Conservation (phyloP, 208 protist genomes). For the Porcisia hertigi region DNA sequence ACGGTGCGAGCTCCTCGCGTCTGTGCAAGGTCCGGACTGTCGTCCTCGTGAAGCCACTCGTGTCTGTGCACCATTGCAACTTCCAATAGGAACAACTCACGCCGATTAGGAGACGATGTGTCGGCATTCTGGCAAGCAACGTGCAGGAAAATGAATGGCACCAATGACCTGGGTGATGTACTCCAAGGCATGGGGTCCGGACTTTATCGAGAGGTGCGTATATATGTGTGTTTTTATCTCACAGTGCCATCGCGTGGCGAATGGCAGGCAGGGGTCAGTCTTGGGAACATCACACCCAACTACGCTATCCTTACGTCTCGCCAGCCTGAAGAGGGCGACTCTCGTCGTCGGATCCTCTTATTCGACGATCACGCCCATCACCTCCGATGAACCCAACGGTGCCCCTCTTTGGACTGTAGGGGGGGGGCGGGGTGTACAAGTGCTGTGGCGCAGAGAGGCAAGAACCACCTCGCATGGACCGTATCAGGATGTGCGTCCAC, state of each 20-base stretch:
- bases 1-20: background rate
- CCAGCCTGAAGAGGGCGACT: conserved; percentile 33
- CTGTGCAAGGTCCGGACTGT: background rate
- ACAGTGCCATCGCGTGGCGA: conserved; percentile 19
- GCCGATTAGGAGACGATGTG: background rate
- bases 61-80: background rate
- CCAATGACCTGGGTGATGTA: conserved; percentile 22
- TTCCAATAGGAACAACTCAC: background rate
- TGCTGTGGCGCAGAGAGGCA: conserved; percentile 12
- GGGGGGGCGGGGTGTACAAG: conserved; percentile 8
- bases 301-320: conserved; percentile 29
- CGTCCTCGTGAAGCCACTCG: background rate
- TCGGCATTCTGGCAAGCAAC: background rate
- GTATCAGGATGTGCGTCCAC: conserved; percentile 57
- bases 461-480: conserved; percentile 26
- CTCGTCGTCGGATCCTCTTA: conserved; percentile 35
- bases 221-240: conserved; percentile 22
- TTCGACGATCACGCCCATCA: conserved; percentile 4
- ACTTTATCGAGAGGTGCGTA: conserved; percentile 13
- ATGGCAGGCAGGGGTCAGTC: conserved; percentile 6
- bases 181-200: conserved; percentile 31
- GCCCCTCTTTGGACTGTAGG: background rate
- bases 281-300: conserved; percentile 8
- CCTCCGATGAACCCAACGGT: background rate
- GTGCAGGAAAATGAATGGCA: conserved; percentile 20